A percentile compares a stretch with the other conserved stretches of the same genome.
Conservation (phyloP, 164 flowering plant species). For the Magnolia kwangsiensis region DNA sequence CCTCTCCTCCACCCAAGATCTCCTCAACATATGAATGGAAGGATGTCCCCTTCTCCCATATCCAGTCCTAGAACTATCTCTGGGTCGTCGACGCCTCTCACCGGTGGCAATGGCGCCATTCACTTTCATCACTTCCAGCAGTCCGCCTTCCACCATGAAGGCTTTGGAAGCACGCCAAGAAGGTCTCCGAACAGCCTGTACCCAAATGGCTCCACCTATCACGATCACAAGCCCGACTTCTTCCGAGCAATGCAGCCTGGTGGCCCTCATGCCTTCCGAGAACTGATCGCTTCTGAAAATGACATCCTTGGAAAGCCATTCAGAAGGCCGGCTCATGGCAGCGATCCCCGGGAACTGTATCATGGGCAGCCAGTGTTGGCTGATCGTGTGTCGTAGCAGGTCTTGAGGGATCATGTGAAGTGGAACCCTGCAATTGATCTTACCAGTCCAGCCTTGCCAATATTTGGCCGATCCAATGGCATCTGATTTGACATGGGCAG, state of each 20-base stretch:
- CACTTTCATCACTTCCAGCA: slow-evolving; percentile 63
- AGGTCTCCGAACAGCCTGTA: slow-evolving; percentile 40
- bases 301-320: slow-evolving; percentile 46
- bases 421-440: slow-evolving; percentile 49
- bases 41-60: slow-evolving; percentile 81
- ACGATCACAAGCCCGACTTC: slow-evolving; percentile 51
- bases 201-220: slow-evolving; percentile 38
- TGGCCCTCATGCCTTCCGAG: slow-evolving; percentile 48
- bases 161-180: slow-evolving; percentile 43
- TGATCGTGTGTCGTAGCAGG: slow-evolving; percentile 72
- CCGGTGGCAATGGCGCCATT: slow-evolving; percentile 68
- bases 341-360: slow-evolving; percentile 33
- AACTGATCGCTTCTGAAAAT: slow-evolving; percentile 41
- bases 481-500: slow-evolving; percentile 20
- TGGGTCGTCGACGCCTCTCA: slow-evolving; percentile 85
- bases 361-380: slow-evolving; percentile 67
- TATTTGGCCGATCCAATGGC: slow-evolving; percentile 37
- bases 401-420: slow-evolving; percentile 55
- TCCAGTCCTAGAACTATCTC: slow-evolving; percentile 77
- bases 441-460: slow-evolving; percentile 36
- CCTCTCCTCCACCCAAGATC: slow-evolving; percentile 68
- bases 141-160: slow-evolving; percentile 50
- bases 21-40: slow-evolving; percentile 67
- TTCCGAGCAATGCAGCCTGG: slow-evolving; percentile 57
- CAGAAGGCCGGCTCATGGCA: slow-evolving; percentile 36